Conservation (phyloP, 2,329 filamentous ascomycete species). For the Septoria linicola region DNA sequence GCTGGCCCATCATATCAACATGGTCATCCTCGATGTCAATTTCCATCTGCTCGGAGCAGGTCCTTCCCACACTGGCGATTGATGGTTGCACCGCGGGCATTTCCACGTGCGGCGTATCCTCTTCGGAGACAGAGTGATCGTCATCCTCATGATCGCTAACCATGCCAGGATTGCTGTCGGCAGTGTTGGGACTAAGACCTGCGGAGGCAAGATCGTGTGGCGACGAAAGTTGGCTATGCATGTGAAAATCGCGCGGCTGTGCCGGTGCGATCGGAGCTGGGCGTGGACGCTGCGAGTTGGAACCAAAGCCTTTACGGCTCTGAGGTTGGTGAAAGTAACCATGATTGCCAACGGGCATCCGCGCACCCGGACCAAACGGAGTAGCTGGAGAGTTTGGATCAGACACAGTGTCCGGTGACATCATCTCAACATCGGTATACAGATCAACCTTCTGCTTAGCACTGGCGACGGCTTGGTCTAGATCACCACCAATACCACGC, state of each 20-base stretch:
- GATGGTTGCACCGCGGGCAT: slow-evolving; percentile 30
- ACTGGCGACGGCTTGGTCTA: slow-evolving; percentile 32
- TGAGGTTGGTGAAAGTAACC: slow-evolving; percentile 26
- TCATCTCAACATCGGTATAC: slow-evolving; percentile 33
- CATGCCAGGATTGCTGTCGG: slow-evolving; percentile 51
- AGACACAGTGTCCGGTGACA: slow-evolving; percentile 27
- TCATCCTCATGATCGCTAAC: slow-evolving; percentile 54
- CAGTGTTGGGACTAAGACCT: slow-evolving; percentile 48
- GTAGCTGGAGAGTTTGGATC: slow-evolving; percentile 28
- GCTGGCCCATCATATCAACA: slow-evolving; percentile 33
- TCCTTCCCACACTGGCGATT: slow-evolving; percentile 25
- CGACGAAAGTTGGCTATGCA: slow-evolving; percentile 32
- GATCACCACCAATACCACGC: slow-evolving; percentile 43
- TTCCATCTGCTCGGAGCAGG: slow-evolving; percentile 36
- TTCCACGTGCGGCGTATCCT: slow-evolving; percentile 31
- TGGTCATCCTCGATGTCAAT: slow-evolving; percentile 40
- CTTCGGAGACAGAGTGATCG: slow-evolving; percentile 39
- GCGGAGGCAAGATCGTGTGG: slow-evolving; percentile 29
- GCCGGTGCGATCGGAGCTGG: slow-evolving; percentile 35
- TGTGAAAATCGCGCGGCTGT: slow-evolving; percentile 17
- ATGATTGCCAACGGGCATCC: slow-evolving; percentile 21
- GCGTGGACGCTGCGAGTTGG: slow-evolving; percentile 30
- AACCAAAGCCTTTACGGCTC: slow-evolving; percentile 34
- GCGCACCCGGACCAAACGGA: slow-evolving; percentile 19
- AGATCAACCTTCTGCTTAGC: slow-evolving; percentile 39